A percentile compares a stretch with the other conserved stretches of the same genome.
Evolutionary conservation across 305 asterid genomes (phyloP).

Genomic region (Fraxinus albicans): DNA sequence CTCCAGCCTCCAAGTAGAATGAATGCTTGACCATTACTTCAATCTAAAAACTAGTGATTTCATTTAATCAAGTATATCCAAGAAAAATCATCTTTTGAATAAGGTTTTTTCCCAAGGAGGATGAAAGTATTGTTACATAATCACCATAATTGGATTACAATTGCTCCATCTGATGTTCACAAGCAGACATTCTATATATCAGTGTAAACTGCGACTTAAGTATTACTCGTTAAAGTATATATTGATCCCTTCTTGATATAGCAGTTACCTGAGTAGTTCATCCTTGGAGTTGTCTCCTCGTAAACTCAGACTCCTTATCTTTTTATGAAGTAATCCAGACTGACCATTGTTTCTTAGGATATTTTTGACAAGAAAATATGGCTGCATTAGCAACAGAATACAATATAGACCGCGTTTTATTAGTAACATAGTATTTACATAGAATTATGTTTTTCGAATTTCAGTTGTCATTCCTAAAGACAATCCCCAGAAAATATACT

Average conservation of each 20-base stretch:
- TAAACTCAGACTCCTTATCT: slow-evolving; percentile 28
- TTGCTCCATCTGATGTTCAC: background rate
- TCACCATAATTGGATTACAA: background rate
- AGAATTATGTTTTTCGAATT: background rate
- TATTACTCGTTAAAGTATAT: background rate
- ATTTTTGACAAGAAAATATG: slow-evolving; percentile 20
- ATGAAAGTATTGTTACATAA: background rate
- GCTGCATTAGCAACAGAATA: background rate
- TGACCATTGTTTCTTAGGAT: slow-evolving; percentile 17
- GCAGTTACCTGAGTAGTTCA: slow-evolving; percentile 24
- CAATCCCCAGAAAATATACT: background rate
- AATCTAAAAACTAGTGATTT: background rate
- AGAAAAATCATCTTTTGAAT: background rate
- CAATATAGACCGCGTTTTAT: background rate
- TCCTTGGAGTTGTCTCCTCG: slow-evolving; percentile 23
- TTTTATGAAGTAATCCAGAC: slow-evolving; percentile 2
- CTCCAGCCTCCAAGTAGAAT: background rate
- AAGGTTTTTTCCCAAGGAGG: background rate
- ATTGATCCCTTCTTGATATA: background rate
- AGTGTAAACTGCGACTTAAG: background rate
- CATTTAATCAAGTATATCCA: background rate
- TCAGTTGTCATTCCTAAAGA: background rate
- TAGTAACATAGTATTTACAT: background rate
- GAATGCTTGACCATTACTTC: background rate
- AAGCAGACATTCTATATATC: background rate